Evolutionary conservation across 2,329 filamentous ascomycete genomes (phyloP).

Genomic region (Elsinoe fawcettii): DNA sequence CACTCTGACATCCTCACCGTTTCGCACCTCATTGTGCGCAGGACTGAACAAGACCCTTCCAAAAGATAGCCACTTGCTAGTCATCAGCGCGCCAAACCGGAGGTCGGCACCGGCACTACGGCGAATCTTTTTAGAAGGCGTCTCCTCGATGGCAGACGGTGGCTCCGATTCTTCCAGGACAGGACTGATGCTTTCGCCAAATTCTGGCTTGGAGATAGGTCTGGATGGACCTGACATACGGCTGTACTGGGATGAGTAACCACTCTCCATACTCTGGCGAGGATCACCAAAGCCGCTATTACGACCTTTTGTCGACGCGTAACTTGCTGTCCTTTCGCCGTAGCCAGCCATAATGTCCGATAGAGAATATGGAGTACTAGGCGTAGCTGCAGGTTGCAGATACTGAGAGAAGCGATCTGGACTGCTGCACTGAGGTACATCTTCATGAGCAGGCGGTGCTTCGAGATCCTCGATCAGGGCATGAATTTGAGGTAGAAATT

Average conservation of each 20-base stretch:
- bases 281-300: not conserved
- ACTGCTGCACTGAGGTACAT: slow-evolving; percentile 24
- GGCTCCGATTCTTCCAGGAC: slow-evolving; percentile 11
- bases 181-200: slow-evolving; percentile 10
- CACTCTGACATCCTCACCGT: slow-evolving; percentile 54
- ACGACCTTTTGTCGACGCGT: slow-evolving; percentile 7
- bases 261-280: slow-evolving; percentile 12
- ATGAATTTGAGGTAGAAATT: slow-evolving; percentile 12
- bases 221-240: slow-evolving; percentile 14
- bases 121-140: slow-evolving; percentile 6
- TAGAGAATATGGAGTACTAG: slow-evolving; percentile 19
- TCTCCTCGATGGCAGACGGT: not conserved
- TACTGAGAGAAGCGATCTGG: slow-evolving; percentile 30
- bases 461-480: slow-evolving; percentile 14
- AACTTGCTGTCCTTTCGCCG: slow-evolving; percentile 14
- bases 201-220: slow-evolving; percentile 7
- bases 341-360: slow-evolving; percentile 18
- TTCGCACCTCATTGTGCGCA: slow-evolving; percentile 60
- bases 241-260: slow-evolving; percentile 14
- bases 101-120: slow-evolving; percentile 52
- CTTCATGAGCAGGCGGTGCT: slow-evolving; percentile 15
- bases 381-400: slow-evolving; percentile 19
- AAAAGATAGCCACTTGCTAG: slow-evolving; percentile 81
- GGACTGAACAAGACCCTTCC: slow-evolving; percentile 78
- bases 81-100: slow-evolving; percentile 71